Percentiles rank a stretch among this genome's conserved stretches.
These are phyloP conservation scores for Stephania yunnanensis DNA, from an alignment of 164 flowering plant genomes.

Conservation along the genomic window DNA sequence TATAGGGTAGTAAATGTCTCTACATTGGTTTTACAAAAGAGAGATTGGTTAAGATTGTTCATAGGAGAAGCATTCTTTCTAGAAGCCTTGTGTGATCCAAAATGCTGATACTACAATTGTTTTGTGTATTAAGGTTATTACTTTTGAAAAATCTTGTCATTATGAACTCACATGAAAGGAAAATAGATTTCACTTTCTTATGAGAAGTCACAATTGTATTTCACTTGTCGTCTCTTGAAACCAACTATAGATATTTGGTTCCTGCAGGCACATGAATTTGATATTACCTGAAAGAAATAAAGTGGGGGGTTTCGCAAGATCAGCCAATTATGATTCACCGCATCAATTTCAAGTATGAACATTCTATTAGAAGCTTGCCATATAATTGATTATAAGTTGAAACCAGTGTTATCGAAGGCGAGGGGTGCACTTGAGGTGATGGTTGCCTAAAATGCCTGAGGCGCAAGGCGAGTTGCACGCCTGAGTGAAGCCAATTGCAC, in stretches of 20 bases:
- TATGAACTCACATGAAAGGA: neutral
- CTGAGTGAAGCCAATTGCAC: too few relatives aligned
- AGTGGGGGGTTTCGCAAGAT: constrained; percentile 33
- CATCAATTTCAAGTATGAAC: constrained; percentile 46
- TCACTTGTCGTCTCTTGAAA: constrained; percentile 9
- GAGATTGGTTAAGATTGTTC: neutral
- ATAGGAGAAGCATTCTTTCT: neutral
- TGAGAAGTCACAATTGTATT: constrained; percentile 8
- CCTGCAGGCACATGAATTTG: constrained; percentile 92
- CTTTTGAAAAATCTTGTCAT: neutral
- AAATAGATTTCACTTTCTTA: constrained; percentile 4
- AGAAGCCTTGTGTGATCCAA: neutral
- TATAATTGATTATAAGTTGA: constrained; percentile 9
- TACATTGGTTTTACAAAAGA: neutral
- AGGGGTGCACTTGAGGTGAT: too few relatives aligned
- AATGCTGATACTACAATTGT: neutral
- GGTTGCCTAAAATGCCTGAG: too few relatives aligned
- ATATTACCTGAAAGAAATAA: constrained; percentile 46
- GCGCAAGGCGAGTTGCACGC: too few relatives aligned
- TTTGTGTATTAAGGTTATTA: neutral
- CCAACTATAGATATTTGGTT: constrained; percentile 62
- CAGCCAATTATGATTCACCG: constrained; percentile 29
- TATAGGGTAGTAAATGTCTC: neutral
- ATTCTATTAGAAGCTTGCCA: constrained; percentile 14
- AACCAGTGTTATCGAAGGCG: too few relatives aligned